Conservation (phyloP, 495 filamentous ascomycete species). For the Rostrohypoxylon terebratum region DNA sequence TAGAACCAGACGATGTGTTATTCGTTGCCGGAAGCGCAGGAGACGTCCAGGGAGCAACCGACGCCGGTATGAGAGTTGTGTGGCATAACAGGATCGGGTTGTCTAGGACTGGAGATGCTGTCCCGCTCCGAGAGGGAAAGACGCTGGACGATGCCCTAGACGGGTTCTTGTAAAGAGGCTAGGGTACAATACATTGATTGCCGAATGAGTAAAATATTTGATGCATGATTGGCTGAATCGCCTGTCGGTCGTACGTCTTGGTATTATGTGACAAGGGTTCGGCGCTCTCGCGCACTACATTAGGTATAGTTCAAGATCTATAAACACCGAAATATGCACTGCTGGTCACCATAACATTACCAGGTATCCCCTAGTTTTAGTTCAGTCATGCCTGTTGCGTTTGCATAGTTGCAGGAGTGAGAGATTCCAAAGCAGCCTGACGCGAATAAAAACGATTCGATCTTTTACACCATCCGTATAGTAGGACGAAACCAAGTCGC, state of each 20-base stretch:
- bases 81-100: constrained; percentile 53
- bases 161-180: constrained; percentile 17
- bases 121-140: constrained; percentile 24
- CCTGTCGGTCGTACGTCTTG: too few relatives aligned
- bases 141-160: constrained; percentile 28
- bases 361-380: too few relatives aligned
- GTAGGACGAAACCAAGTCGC: background rate
- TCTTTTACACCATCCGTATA: background rate
- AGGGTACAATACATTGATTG: background rate
- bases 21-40: constrained; percentile 54
- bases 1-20: constrained; percentile 45
- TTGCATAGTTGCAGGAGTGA: background rate
- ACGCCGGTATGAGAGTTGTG: constrained; percentile 52
- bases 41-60: constrained; percentile 51
- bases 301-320: background rate
- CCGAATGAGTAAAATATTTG: background rate
- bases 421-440: background rate
- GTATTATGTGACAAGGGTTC: background rate
- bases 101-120: constrained; percentile 30
- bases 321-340: background rate
- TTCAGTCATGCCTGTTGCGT: too few relatives aligned
- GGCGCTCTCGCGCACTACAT: constrained; percentile 1
- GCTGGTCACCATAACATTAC: too few relatives aligned
- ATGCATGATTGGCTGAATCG: too few relatives aligned
- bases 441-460: background rate